Evolutionary conservation across 257 asterid genomes (phyloP).

Genomic region (Scutellaria barbata): DNA sequence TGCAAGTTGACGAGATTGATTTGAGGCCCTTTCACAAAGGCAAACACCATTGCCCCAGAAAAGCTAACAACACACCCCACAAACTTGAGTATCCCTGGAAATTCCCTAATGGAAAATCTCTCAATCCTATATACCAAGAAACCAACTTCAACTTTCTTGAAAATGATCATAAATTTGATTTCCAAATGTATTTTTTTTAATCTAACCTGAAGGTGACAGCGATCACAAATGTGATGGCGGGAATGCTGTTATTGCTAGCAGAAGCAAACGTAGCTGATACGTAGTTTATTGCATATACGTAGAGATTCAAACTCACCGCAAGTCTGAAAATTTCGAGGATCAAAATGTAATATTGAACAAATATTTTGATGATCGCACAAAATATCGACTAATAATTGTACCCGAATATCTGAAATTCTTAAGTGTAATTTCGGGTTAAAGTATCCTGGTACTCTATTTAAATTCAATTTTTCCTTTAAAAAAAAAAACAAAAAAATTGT

Average conservation of each 20-base stretch:
- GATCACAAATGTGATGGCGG: slow-evolving; percentile 55
- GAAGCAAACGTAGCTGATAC: slow-evolving; percentile 69
- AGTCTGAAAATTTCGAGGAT: slow-evolving; percentile 42
- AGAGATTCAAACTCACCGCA: slow-evolving; percentile 55
- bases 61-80: slow-evolving; percentile 49
- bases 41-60: slow-evolving; percentile 65
- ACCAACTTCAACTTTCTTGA: not conserved
- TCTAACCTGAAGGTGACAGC: slow-evolving; percentile 47
- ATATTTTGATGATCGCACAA: not conserved
- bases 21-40: slow-evolving; percentile 63
- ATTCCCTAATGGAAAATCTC: slow-evolving; percentile 45
- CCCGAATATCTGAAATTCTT: too few relatives aligned
- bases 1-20: slow-evolving; percentile 43
- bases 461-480: too few relatives aligned
- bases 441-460: too few relatives aligned
- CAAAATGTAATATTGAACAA: not conserved
- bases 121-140: slow-evolving; percentile 47
- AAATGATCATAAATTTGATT: not conserved
- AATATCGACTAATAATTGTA: slow-evolving; percentile 23
- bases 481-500: too few relatives aligned
- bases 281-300: slow-evolving; percentile 48
- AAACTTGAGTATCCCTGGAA: slow-evolving; percentile 49
- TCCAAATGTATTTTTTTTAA: not conserved
- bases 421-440: too few relatives aligned
- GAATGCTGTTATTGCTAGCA: slow-evolving; percentile 58